Evolutionary conservation across 345 rosid species (phyloP), one percentile per base, ranked within the genome.

Genomic region (Angophora floribunda): DNA sequence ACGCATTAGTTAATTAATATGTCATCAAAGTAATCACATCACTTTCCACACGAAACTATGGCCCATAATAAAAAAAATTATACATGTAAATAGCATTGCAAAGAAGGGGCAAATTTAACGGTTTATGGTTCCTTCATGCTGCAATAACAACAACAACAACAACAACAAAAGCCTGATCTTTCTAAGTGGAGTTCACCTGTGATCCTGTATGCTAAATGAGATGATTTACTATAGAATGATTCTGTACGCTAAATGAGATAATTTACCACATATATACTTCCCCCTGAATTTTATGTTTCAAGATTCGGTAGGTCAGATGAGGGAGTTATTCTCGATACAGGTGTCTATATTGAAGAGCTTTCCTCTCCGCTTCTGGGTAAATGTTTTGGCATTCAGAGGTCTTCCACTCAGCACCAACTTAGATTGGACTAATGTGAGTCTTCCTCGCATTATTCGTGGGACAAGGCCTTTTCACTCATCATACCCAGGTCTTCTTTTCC

Each of bases 361-460:
- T 85, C 99, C 95, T 4, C 90, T 95, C 63, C 94, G 99, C 51
- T 89, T 95, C 51, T 97, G 94, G 61, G 98, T 89, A 30, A 95
- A 89, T 87, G 82, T 93, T 87, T 86, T 96, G 90, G 93, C 92
- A 26, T 95, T 98, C 93, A 95, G 92, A 3, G 90, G 63, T 85
- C 87, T 94, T 87, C 91, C 97, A 78, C 80, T 96, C 85, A 89
- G 90, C 87, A 95, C 96, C 89, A 91, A 91, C 90, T 87, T 95
- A 89, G 99, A 96, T 88, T 95, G 98, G 97, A 93, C 94, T 86
- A 96, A 95, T 89, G 98, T 96, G 89, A 93, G 96, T 85, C 59
- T 86, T 67, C 88, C 85, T 36, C 17, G 87, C 51, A 86, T 3
- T 86, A 14, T 9, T 45, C 11, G 36, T 65, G 16, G 7, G 78